These are phyloP conservation scores for Calonectria leucothoes DNA, from an alignment of 2,329 filamentous ascomycete genomes.

Conservation along the genomic window DNA sequence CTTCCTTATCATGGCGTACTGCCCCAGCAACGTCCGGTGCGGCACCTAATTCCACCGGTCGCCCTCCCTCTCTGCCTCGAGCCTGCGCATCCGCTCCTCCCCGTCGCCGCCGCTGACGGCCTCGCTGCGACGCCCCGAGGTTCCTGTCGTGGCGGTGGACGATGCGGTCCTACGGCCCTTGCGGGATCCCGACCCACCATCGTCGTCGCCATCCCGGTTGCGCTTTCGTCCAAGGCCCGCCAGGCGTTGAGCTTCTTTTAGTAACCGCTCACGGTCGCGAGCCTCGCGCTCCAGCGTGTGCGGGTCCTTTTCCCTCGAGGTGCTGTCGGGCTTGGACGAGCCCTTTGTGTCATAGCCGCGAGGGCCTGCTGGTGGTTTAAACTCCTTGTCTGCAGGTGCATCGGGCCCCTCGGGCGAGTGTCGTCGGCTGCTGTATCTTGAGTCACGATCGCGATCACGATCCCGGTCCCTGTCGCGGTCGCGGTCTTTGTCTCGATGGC, in stretches of 20 bases:
- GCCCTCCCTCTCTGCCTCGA: constrained; percentile 71
- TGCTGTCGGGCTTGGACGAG: constrained; percentile 39
- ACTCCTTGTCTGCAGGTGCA: constrained; percentile 51
- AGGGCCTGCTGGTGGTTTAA: constrained; percentile 56
- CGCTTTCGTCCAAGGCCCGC: constrained; percentile 66
- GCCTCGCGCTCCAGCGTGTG: constrained; percentile 78
- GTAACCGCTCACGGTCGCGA: constrained; percentile 72
- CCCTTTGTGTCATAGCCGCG: constrained; percentile 55
- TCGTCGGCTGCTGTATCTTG: constrained; percentile 47
- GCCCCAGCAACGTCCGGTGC: not conserved
- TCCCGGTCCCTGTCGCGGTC: constrained; percentile 50
- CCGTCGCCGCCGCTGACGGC: constrained; percentile 59
- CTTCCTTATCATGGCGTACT: not conserved
- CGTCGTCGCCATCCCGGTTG: constrained; percentile 58
- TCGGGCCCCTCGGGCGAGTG: constrained; percentile 39
- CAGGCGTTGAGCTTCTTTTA: constrained; percentile 76
- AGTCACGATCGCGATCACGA: constrained; percentile 48
- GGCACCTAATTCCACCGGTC: constrained; percentile 57
- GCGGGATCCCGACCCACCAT: constrained; percentile 54
- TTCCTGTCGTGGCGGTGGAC: constrained; percentile 30
- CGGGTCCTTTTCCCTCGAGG: constrained; percentile 48
- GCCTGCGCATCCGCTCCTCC: constrained; percentile 64
- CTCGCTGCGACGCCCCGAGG: constrained; percentile 57
- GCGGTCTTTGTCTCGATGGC: constrained; percentile 47
- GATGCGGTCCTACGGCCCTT: constrained; percentile 52